A percentile compares a stretch with the other conserved stretches of the same genome.
These are phyloP conservation scores for Hemerocallis citrina DNA, from an alignment of 106 monocot species.

Conservation along the genomic window DNA sequence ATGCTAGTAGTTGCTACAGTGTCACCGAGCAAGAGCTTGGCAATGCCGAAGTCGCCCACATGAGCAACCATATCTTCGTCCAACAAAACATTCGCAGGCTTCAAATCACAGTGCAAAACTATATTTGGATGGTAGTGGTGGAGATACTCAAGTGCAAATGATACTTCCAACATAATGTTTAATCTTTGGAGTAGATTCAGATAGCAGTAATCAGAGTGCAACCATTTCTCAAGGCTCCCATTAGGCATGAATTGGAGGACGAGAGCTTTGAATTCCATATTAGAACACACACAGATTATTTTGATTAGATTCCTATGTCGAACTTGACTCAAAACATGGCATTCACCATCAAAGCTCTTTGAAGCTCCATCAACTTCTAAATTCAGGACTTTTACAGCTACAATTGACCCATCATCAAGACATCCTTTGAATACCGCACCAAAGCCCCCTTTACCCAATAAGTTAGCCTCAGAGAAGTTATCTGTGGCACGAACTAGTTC, in stretches of 20 bases:
- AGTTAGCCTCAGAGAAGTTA: not conserved
- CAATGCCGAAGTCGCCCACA: not conserved
- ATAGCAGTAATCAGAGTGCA: constrained; percentile 5
- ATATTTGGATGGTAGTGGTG: constrained; percentile 5
- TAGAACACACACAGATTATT: not conserved
- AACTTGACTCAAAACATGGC: not conserved
- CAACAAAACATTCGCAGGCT: not conserved
- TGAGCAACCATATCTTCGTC: not conserved
- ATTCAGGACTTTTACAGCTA: constrained; percentile 12
- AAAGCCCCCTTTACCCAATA: not conserved
- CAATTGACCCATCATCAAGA: constrained; percentile 4
- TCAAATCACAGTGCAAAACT: constrained; percentile 22
- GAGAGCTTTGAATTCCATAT: constrained; percentile 8
- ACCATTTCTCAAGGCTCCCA: constrained; percentile 19
- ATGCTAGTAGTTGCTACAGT: not conserved
- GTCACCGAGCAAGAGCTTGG: not conserved
- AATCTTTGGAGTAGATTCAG: constrained; percentile 16
- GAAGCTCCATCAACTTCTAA: constrained; percentile 1
- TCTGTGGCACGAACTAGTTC: not conserved
- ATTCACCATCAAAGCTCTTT: constrained; percentile 1
- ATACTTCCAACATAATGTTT: constrained; percentile 12
- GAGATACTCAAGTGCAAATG: constrained; percentile 17
- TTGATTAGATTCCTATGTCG: not conserved
- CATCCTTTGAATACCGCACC: not conserved
- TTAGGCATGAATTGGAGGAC: constrained; percentile 21